phyloP scores from a whole-genome alignment of 345 rosid genomes.

The Citrus sinensis region DVS_A1.0 CM039162.1:31796001-31796500 shows the following conservation, averaged over 20 bases:
- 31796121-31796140: neutral
- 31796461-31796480: too few relatives aligned
- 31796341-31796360: neutral
- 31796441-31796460: neutral
- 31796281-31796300: too few relatives aligned
- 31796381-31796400: neutral
- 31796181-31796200: too few relatives aligned
- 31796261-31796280: too few relatives aligned
- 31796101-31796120: neutral
- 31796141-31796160: neutral
- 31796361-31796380: neutral
- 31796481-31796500: neutral
- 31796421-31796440: neutral
- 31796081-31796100: neutral
- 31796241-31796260: too few relatives aligned
- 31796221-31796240: too few relatives aligned
- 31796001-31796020: neutral
- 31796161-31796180: too few relatives aligned
- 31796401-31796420: neutral
- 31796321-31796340: neutral
- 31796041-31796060: conserved; percentile 9
- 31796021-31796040: neutral
- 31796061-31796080: neutral
- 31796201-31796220: too few relatives aligned
- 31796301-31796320: too few relatives aligned